These are phyloP conservation scores for Ganoderma lingzhi DNA, from an alignment of 1,284 basidiomycete genomes.

Conservation along the genomic window DNA sequence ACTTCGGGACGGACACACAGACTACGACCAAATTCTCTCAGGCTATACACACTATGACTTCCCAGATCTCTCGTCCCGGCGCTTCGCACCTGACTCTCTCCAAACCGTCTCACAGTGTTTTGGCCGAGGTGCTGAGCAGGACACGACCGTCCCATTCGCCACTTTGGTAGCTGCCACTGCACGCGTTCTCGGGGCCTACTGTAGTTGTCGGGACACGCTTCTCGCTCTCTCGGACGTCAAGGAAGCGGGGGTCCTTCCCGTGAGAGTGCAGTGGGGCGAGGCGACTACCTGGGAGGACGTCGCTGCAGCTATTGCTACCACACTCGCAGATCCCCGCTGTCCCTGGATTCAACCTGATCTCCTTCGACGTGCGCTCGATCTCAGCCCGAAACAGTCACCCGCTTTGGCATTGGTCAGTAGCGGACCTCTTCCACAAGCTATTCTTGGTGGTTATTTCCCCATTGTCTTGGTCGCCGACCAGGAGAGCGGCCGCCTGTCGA, in stretches of 20 bases:
- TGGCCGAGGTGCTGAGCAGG: constrained; percentile 1
- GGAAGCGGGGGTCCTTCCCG: constrained; percentile 35
- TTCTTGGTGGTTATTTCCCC: constrained; percentile 17
- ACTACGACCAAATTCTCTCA: constrained; percentile 27
- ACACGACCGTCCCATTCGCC: constrained; percentile 22
- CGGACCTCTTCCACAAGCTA: constrained; percentile 6
- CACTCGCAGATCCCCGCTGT: constrained; percentile 32
- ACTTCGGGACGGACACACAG: constrained; percentile 14
- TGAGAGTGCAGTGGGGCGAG: constrained; percentile 49
- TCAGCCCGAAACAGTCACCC: constrained; percentile 32
- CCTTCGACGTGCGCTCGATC: constrained; percentile 29
- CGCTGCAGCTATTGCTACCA: constrained; percentile 30
- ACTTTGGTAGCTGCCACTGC: constrained; percentile 44
- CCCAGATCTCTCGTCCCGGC: constrained; percentile 34
- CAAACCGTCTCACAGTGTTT: constrained; percentile 28
- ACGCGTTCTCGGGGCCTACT: constrained; percentile 50
- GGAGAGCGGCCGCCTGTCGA: constrained; percentile 26
- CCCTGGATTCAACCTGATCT: constrained; percentile 21
- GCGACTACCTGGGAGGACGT: constrained; percentile 44
- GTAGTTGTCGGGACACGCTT: constrained; percentile 48
- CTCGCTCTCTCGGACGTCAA: constrained; percentile 41
- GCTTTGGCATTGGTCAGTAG: constrained; percentile 27
- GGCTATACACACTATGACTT: constrained; percentile 35
- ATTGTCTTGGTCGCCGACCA: constrained; percentile 24
- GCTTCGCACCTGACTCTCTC: constrained; percentile 30